Conservation (phyloP, 306 rosid species). For the Prunus davidiana region DNA sequence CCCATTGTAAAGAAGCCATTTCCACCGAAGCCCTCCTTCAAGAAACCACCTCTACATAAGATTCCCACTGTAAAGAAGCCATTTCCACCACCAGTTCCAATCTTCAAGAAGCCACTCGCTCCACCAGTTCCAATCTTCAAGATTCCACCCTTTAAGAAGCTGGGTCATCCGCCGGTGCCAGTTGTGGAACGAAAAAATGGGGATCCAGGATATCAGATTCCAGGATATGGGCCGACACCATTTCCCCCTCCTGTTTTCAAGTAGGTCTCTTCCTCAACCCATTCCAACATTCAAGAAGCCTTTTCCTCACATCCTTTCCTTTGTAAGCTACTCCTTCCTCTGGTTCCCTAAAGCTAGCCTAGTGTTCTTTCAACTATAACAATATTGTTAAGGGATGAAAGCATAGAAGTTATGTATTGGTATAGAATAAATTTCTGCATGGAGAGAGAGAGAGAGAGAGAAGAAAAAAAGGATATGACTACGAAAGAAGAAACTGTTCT, state of each 20-base stretch:
- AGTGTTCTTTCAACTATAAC: not conserved
- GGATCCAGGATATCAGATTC: not conserved
- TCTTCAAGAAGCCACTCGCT: not conserved
- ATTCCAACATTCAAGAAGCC: conserved; percentile 2
- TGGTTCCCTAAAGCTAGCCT: conserved; percentile 1
- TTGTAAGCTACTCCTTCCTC: conserved; percentile 9
- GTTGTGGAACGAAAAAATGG: not conserved
- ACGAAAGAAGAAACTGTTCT: not conserved
- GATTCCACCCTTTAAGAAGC: not conserved
- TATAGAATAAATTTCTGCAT: not conserved
- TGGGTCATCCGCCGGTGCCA: not conserved
- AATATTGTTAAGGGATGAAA: not conserved
- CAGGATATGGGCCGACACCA: not conserved
- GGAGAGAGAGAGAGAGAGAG: not conserved
- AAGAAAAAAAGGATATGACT: too few relatives aligned
- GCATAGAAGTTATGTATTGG: not conserved
- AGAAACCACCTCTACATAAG: not conserved
- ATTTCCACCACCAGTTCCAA: not conserved
- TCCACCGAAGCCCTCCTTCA: conserved; percentile 5
- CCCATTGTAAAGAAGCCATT: not conserved
- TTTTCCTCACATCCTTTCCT: not conserved
- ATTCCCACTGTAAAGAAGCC: not conserved
- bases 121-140: conserved; percentile 1
- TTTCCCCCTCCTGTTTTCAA: not conserved
- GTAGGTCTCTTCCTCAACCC: conserved; percentile 3